These are phyloP conservation scores for Rubia tinctorum DNA, from an alignment of 305 asterid genomes.

Conservation along the genomic window DNA sequence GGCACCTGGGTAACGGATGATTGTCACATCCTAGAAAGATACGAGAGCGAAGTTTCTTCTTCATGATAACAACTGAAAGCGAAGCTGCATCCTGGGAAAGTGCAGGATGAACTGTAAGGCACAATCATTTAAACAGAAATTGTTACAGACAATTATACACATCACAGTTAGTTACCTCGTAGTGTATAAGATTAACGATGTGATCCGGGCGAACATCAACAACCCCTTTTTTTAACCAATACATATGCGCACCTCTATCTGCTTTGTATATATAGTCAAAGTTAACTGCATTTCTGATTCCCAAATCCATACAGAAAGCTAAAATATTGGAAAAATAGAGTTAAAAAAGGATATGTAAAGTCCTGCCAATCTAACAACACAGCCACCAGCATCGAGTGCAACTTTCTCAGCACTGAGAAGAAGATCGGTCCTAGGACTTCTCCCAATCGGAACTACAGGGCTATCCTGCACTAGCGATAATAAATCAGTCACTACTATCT, in stretches of 20 bases:
- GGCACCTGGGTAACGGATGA: slow-evolving; percentile 82
- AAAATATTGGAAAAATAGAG: not conserved
- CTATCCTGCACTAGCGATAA: slow-evolving; percentile 47
- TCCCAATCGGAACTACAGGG: slow-evolving; percentile 86
- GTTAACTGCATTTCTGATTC: slow-evolving; percentile 25
- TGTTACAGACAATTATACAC: not conserved
- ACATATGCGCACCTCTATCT: slow-evolving; percentile 89
- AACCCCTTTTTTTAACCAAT: slow-evolving; percentile 84
- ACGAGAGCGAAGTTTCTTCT: slow-evolving; percentile 55
- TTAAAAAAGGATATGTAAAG: slow-evolving; percentile 88
- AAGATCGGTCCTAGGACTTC: slow-evolving; percentile 80
- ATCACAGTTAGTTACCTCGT: slow-evolving; percentile 53
- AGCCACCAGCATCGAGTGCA: slow-evolving; percentile 79
- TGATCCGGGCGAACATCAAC: slow-evolving; percentile 80
- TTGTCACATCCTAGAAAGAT: slow-evolving; percentile 87
- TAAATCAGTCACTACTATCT: slow-evolving; percentile 2
- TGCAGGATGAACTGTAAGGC: not conserved
- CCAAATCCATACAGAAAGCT: not conserved
- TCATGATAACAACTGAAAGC: slow-evolving; percentile 60
- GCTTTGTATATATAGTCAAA: slow-evolving; percentile 64
- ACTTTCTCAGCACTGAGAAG: slow-evolving; percentile 81
- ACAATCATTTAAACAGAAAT: not conserved
- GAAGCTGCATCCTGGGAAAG: slow-evolving; percentile 77
- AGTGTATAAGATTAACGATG: slow-evolving; percentile 86
- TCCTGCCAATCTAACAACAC: slow-evolving; percentile 92